These are phyloP conservation scores for Macroventuria anomochaeta DNA, from an alignment of 2,329 filamentous ascomycete species.

Conservation along the genomic window DNA sequence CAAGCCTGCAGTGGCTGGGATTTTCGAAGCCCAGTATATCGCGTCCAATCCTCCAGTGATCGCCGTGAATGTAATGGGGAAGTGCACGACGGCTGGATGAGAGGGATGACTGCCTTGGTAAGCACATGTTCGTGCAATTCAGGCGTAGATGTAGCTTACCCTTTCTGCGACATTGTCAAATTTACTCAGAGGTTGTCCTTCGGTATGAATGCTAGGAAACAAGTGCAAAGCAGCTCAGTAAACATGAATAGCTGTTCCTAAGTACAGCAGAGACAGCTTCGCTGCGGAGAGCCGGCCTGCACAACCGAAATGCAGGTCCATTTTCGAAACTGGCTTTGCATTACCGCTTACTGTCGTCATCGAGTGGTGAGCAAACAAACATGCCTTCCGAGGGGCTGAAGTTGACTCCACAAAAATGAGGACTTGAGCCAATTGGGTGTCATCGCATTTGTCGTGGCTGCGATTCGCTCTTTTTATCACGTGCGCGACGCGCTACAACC, in stretches of 20 bases:
- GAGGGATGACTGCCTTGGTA: slow-evolving; percentile 47
- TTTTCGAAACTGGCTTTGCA: slow-evolving; percentile 1
- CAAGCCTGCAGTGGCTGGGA: slow-evolving; percentile 42
- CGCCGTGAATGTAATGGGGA: slow-evolving; percentile 55
- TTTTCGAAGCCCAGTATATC: slow-evolving; percentile 43
- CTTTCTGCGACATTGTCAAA: slow-evolving; percentile 11
- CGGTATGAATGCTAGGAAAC: not conserved
- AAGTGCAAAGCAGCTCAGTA: not conserved
- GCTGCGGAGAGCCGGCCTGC: slow-evolving; percentile 16
- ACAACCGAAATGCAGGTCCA: not conserved
- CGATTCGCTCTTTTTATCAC: slow-evolving; percentile 7
- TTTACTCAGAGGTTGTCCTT: not conserved
- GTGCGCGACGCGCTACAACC: slow-evolving; percentile 2
- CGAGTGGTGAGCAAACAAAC: slow-evolving; percentile 10
- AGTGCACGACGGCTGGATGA: slow-evolving; percentile 57
- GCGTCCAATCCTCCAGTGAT: slow-evolving; percentile 53
- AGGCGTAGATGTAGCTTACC: not conserved
- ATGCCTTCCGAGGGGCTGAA: slow-evolving; percentile 3
- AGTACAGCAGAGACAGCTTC: not conserved
- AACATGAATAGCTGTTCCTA: not conserved
- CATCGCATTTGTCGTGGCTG: not conserved
- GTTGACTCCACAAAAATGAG: not conserved
- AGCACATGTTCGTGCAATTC: not conserved
- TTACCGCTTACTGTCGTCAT: slow-evolving; percentile 20
- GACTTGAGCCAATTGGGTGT: not conserved